Base-by-base conservation (phyloP, 2,329 filamentous ascomycete species). In the Emydomyces testavorans region DNA sequence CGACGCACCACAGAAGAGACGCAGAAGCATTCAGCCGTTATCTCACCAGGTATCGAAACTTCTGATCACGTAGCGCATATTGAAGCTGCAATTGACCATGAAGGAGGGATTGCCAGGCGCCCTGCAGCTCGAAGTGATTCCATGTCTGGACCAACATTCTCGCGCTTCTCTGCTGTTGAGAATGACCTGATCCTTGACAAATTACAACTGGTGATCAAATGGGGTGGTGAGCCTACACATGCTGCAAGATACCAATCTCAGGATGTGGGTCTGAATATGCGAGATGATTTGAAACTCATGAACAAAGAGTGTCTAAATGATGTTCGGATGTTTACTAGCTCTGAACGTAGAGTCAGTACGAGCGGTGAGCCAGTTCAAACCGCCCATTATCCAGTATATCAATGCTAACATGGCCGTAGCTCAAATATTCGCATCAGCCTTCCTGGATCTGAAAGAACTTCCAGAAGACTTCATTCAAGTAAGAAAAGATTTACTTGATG, bases 211-310 rank as follows among this genome's bases (percentile, higher is more conserved):
- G 93, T 98, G 57, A 92, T 98, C 66, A 98, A 98, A 62, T 98
- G 92, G 93, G 92, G 92, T 56, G 92, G 92, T 34, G 92, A 98
- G 64, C 92, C 93, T 10, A 98, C 92, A 0, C 93, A 98, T 65
- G 94, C 92, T 23, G 93, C 92, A 26, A 79, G 92, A 43, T 96
- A 98, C 62, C 92, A 98, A 65, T 82, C 92, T 1, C 88, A 94
- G 58, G 93, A 98, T 61, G 78, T 98, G 7, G 92, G 90, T 15
- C 80, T 93, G 57, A 95, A 89, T 60, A 94, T 96, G 84, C 80
- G 92, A 21, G 94, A 94, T 62, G 92, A 98, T 63, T 73, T 96
- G 52, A 79, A 92, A 58, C 71, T 98, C 41, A 82, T 98, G 74
- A 98, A 98, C 59, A 79, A 85, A 53, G 87, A 94, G 57, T 83